phyloP scores from a whole-genome alignment of 352 stramenopile genomes.

The Pythium graminicola region DNA sequence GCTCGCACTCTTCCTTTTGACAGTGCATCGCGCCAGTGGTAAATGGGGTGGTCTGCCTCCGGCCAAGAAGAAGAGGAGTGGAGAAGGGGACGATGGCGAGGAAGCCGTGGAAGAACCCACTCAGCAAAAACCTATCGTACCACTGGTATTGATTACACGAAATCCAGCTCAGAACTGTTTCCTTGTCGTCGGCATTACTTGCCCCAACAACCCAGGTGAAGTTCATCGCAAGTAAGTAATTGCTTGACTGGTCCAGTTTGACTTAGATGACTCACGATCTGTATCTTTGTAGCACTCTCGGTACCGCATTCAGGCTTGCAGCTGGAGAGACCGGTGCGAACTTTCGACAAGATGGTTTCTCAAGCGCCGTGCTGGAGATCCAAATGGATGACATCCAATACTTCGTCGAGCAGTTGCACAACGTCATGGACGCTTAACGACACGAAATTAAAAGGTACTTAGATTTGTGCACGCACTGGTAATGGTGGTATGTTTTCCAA shows the following conservation, averaged over 20 bases:
- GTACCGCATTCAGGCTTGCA: constrained; percentile 91
- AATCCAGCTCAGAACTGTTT: constrained; percentile 91
- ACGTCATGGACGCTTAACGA: constrained; percentile 81
- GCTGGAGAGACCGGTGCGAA: constrained; percentile 89
- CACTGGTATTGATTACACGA: constrained; percentile 69
- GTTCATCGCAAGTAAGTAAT: constrained; percentile 80
- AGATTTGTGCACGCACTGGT: neutral
- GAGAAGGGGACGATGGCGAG: constrained; percentile 22
- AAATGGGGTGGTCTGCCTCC: constrained; percentile 80
- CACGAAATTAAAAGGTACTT: neutral
- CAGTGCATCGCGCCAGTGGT: constrained; percentile 92
- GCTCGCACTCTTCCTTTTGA: constrained; percentile 92
- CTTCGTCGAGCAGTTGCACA: constrained; percentile 96
- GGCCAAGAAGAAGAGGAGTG: constrained; percentile 21
- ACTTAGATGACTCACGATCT: neutral
- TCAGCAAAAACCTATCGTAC: constrained; percentile 53
- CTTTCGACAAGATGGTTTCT: constrained; percentile 94
- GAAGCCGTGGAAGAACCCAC: constrained; percentile 22
- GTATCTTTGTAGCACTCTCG: constrained; percentile 64
- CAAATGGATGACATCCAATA: constrained; percentile 91
- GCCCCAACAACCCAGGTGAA: constrained; percentile 79
- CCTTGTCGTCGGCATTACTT: constrained; percentile 94
- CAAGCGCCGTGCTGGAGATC: constrained; percentile 95
- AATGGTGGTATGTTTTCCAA: neutral
- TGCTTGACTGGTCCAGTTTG: neutral